A percentile compares a stretch with the other conserved stretches of the same genome.
Conservation (phyloP, 495 filamentous ascomycete genomes). For the Immersiella caudata region DNA sequence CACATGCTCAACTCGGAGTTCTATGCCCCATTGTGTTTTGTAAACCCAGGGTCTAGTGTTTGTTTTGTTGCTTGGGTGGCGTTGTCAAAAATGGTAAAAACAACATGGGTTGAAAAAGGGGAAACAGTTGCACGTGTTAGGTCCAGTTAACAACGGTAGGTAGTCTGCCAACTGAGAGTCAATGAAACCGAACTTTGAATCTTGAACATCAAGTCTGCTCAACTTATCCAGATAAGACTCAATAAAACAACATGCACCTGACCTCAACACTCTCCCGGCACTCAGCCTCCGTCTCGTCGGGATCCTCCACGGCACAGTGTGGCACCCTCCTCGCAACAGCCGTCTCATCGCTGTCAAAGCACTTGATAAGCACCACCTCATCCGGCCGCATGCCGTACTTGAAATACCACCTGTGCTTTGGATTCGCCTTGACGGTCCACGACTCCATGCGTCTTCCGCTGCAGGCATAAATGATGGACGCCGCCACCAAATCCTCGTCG, state of each 20-base stretch:
- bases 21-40: too few species aligned
- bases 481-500: conserved; percentile 66
- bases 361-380: conserved; percentile 69
- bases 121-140: too few species aligned
- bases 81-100: too few species aligned
- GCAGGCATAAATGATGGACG: conserved; percentile 69
- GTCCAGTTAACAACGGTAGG: too few species aligned
- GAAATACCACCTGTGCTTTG: conserved; percentile 72
- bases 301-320: conserved; percentile 65
- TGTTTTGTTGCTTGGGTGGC: too few species aligned
- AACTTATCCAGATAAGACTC: not conserved
- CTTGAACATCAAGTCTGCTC: too few species aligned
- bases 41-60: too few species aligned
- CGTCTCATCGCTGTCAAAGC: conserved; percentile 57
- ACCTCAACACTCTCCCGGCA: conserved; percentile 68
- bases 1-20: too few species aligned
- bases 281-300: conserved; percentile 48
- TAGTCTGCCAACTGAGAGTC: too few species aligned
- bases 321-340: conserved; percentile 65
- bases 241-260: conserved; percentile 35
- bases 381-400: conserved; percentile 67
- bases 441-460: conserved; percentile 69
- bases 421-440: conserved; percentile 61
- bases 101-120: too few species aligned
- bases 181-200: too few species aligned